phyloP scores from a whole-genome alignment of 148 eudicot genomes.

The Polygonum maritimum region DNA sequence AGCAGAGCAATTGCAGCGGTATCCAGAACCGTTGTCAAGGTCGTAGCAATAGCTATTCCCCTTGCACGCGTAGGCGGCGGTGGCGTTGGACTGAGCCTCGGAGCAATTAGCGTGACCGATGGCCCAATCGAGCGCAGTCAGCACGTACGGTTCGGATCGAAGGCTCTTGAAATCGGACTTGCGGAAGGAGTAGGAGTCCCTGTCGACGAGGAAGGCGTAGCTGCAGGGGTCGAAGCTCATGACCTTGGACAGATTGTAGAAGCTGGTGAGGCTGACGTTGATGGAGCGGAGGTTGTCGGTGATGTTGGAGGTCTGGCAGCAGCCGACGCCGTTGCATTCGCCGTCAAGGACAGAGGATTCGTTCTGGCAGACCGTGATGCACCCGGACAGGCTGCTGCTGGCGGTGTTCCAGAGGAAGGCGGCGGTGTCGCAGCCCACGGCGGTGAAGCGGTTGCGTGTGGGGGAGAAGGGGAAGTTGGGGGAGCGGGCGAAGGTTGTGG shows the following conservation, averaged over 20 bases:
- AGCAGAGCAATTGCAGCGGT: not conserved
- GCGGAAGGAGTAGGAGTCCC: not conserved
- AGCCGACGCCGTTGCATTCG: not conserved
- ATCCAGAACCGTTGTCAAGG: not conserved
- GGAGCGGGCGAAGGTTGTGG: not conserved
- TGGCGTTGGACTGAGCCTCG: not conserved
- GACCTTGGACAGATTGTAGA: not conserved
- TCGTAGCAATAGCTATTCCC: constrained; percentile 6
- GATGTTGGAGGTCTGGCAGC: not conserved
- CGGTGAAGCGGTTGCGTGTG: not conserved
- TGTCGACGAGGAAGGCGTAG: not conserved
- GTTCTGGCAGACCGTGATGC: not conserved
- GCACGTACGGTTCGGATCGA: not conserved
- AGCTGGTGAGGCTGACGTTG: not conserved
- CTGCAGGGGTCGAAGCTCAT: not conserved
- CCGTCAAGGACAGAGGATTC: not conserved
- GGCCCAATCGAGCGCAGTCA: constrained; percentile 24
- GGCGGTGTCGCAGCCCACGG: not conserved
- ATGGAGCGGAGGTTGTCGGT: not conserved
- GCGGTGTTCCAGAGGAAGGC: not conserved
- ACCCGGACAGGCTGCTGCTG: not conserved
- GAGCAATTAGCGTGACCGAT: constrained; percentile 18
- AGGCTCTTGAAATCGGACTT: not conserved
- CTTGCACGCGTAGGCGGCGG: constrained; percentile 13
- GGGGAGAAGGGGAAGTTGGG: not conserved